Evolutionary conservation across 768 basidiomycete genomes (phyloP).

Genomic region (Suillus spraguei): DNA sequence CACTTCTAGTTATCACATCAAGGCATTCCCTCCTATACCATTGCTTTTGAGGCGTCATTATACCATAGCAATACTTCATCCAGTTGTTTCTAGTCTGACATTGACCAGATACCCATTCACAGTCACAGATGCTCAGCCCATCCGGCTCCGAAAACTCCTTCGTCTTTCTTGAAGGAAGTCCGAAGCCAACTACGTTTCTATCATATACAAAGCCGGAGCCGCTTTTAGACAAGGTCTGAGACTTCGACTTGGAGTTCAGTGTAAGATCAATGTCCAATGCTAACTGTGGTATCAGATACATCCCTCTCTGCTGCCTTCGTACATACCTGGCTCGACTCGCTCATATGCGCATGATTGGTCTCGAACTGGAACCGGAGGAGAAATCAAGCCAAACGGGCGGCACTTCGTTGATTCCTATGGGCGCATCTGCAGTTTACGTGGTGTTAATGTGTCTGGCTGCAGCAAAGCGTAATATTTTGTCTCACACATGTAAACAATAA

Average conservation of each 20-base stretch:
- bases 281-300: constrained; percentile 32
- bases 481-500: background rate
- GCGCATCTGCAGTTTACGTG: constrained; percentile 78
- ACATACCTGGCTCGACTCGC: constrained; percentile 46
- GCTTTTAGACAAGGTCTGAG: background rate
- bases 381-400: constrained; percentile 63
- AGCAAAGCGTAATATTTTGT: constrained; percentile 70
- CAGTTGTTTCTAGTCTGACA: background rate
- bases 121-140: constrained; percentile 23
- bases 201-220: constrained; percentile 2
- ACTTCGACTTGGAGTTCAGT: background rate
- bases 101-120: background rate
- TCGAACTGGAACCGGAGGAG: constrained; percentile 51
- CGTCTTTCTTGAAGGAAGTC: constrained; percentile 42
- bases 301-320: constrained; percentile 48
- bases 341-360: constrained; percentile 82
- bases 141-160: constrained; percentile 50
- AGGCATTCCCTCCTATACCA: background rate
- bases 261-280: background rate
- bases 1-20: background rate
- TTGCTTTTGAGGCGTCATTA: background rate
- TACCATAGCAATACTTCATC: background rate
- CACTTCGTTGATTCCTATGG: constrained; percentile 84
- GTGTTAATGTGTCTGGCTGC: constrained; percentile 83
- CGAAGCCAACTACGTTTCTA: constrained; percentile 11